Conservation (phyloP, 257 asterid genomes). For the Nicotiana obtusifolia region DNA sequence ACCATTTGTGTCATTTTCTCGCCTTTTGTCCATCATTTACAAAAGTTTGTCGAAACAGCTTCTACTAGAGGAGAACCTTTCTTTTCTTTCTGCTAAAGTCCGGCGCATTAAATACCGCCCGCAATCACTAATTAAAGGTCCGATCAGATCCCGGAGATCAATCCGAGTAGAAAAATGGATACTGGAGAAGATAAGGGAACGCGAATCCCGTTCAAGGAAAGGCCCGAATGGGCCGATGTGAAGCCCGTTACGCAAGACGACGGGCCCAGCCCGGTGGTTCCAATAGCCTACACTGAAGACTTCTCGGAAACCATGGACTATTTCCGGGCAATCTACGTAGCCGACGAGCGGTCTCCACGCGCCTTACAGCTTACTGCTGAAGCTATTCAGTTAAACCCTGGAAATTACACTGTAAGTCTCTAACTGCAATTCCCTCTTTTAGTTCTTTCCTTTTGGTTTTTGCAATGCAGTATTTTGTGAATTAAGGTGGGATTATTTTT, state of each 20-base stretch:
- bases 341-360: slow-evolving; percentile 80
- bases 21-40: too few relatives aligned
- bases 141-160: not conserved
- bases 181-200: slow-evolving; percentile 3
- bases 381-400: slow-evolving; percentile 67
- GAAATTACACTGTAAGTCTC: slow-evolving; percentile 69
- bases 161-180: slow-evolving; percentile 3
- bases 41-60: too few relatives aligned
- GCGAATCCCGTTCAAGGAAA: slow-evolving; percentile 40
- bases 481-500: not conserved
- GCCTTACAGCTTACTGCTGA: slow-evolving; percentile 73
- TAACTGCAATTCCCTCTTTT: not conserved
- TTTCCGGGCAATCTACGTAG: slow-evolving; percentile 75
- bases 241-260: slow-evolving; percentile 80
- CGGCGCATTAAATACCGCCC: not conserved
- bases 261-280: slow-evolving; percentile 86
- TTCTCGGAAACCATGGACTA: slow-evolving; percentile 83
- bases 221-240: slow-evolving; percentile 84
- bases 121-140: not conserved
- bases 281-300: slow-evolving; percentile 69
- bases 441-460: not conserved
- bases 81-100: not conserved
- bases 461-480: not conserved
- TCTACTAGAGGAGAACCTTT: too few relatives aligned
- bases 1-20: too few relatives aligned